Percentiles rank a stretch among this genome's conserved stretches.
These are phyloP conservation scores for Papiliotrema nemorosa DNA, from an alignment of 1,284 basidiomycete species.

Conservation along the genomic window DNA sequence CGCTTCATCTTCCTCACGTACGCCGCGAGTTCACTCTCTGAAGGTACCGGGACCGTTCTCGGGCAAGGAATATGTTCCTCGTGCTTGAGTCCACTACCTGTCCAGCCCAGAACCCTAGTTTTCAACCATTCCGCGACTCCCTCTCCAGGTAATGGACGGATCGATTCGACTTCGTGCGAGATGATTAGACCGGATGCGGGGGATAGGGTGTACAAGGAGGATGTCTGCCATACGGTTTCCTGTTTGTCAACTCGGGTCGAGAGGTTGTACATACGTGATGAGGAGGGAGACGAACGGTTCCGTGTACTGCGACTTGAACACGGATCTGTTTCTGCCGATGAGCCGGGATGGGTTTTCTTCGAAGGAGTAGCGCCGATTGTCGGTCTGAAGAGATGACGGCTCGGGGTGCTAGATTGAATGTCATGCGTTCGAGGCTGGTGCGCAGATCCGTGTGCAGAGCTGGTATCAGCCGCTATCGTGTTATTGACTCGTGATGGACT, in stretches of 20 bases:
- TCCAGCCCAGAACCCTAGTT: constrained; percentile 38
- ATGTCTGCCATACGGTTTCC: constrained; percentile 45
- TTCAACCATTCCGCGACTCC: constrained; percentile 47
- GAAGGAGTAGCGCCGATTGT: constrained; percentile 3
- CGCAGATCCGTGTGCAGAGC: constrained; percentile 44
- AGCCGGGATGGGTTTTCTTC: constrained; percentile 17
- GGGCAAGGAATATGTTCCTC: constrained; percentile 24
- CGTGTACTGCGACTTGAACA: constrained; percentile 36
- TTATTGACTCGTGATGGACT: constrained; percentile 5
- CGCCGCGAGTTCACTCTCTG: no score
- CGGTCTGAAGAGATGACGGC: constrained; percentile 7
- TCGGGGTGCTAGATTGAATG: constrained; percentile 29
- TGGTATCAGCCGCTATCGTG: constrained; percentile 11
- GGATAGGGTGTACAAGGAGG: constrained; percentile 49
- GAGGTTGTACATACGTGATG: constrained; percentile 26
- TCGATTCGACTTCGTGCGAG: constrained; percentile 48
- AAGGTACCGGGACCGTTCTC: constrained; percentile 13
- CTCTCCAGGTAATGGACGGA: constrained; percentile 49
- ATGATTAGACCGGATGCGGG: constrained; percentile 46
- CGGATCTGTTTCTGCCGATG: constrained; percentile 44
- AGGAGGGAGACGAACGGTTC: constrained; percentile 40
- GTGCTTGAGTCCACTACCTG: constrained; percentile 10
- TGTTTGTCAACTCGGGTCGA: constrained; percentile 1
- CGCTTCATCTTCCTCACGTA: no score
- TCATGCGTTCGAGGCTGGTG: constrained; percentile 40